phyloP scores from a whole-genome alignment of 352 stramenopile genomes.

The Phytophthora citrophthora region DNA sequence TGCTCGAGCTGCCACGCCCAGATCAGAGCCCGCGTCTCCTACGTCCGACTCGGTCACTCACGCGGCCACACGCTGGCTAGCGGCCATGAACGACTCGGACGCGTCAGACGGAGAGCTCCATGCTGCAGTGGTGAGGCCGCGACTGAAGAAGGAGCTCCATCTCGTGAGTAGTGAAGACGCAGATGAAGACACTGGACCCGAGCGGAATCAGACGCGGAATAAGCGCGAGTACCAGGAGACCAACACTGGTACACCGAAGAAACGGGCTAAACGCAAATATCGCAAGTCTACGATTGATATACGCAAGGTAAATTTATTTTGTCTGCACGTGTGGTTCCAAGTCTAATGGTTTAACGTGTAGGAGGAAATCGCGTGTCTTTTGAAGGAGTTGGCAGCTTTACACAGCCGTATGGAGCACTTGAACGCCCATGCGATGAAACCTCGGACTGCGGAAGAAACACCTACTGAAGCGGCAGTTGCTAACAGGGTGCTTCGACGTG shows the following conservation, averaged over 20 bases:
- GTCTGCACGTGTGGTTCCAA: neutral
- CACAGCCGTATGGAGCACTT: conserved; percentile 27
- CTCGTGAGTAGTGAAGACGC: neutral
- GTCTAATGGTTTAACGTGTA: neutral
- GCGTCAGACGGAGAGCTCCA: conserved; percentile 15
- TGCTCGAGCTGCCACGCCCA: too few species aligned
- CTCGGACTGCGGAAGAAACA: conserved; percentile 1
- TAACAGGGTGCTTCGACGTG: conserved; percentile 29
- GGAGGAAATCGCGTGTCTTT: conserved; percentile 38
- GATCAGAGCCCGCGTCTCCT: too few species aligned
- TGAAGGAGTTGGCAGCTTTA: conserved; percentile 30
- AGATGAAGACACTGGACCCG: neutral
- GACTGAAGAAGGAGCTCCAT: conserved; percentile 4
- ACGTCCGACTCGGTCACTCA: conserved; percentile 16
- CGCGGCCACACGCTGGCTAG: conserved; percentile 30
- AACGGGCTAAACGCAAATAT: conserved; percentile 26
- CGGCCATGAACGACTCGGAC: conserved; percentile 26
- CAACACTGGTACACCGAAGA: conserved; percentile 4
- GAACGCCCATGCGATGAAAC: conserved; percentile 20
- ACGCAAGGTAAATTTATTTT: conserved; percentile 15
- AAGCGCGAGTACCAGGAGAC: conserved; percentile 15
- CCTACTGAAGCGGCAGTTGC: conserved; percentile 10
- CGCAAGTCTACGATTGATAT: conserved; percentile 37
- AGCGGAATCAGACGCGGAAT: conserved; percentile 1
- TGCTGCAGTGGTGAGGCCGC: conserved; percentile 3